A percentile compares a stretch with the other conserved stretches of the same genome.
These are phyloP conservation scores for Cladosporium sp. DNA, from an alignment of 2,329 filamentous ascomycete species.

Conservation along the genomic window DNA sequence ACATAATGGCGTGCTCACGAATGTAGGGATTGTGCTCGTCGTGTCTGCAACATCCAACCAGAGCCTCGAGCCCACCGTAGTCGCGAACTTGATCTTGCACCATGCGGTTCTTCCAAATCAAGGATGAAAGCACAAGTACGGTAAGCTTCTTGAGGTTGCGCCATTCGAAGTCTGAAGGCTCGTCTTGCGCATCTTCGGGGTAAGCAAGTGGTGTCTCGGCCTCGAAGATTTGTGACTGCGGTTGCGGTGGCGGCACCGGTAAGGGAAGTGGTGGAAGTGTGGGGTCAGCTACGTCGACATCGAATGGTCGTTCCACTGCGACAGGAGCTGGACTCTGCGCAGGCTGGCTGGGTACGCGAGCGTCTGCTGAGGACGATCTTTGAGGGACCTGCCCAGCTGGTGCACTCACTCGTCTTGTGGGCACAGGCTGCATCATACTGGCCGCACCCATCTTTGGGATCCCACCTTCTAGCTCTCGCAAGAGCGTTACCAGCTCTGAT, in stretches of 20 bases:
- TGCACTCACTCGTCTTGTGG: constrained; percentile 10
- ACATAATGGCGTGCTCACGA: constrained; percentile 83
- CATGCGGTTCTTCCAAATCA: constrained; percentile 78
- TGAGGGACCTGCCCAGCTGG: constrained; percentile 9
- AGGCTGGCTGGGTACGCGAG: constrained; percentile 10
- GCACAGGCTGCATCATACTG: constrained; percentile 10
- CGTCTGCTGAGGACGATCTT: constrained; percentile 14
- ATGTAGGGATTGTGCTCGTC: constrained; percentile 94
- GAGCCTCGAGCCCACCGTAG: constrained; percentile 77
- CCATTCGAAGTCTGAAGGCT: constrained; percentile 64
- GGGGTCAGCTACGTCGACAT: constrained; percentile 32
- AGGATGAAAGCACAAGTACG: constrained; percentile 79
- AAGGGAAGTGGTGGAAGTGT: constrained; percentile 33
- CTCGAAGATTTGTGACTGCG: constrained; percentile 29
- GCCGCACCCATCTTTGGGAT: constrained; percentile 13
- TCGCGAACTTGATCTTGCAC: constrained; percentile 86
- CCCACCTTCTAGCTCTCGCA: constrained; percentile 80
- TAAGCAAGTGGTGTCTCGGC: constrained; percentile 38
- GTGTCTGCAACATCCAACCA: constrained; percentile 84
- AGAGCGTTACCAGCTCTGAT: constrained; percentile 79
- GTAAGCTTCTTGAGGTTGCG: constrained; percentile 89
- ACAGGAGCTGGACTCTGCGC: constrained; percentile 28
- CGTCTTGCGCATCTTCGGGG: constrained; percentile 50
- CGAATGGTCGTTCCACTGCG: constrained; percentile 63
- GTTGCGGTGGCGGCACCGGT: constrained; percentile 10